Base-by-base conservation (phyloP, 495 filamentous ascomycete genomes). In the Neurospora terricola region DNA sequence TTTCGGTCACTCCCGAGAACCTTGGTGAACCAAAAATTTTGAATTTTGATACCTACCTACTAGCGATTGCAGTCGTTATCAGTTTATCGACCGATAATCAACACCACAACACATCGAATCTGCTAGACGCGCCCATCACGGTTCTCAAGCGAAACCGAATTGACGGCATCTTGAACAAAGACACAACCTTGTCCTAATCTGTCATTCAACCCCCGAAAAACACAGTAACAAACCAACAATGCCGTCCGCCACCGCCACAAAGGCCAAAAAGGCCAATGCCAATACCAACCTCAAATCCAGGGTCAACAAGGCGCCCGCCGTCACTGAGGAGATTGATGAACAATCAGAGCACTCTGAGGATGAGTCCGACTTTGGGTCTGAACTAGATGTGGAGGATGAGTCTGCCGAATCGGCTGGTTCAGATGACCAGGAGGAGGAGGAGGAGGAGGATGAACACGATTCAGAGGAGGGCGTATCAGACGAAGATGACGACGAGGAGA, bases 171-270 rank as follows among this genome's bases (percentile, higher is more conserved):
- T 73, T 70, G 36, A 12, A 38, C 23, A 27, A 59, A 34, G 34
- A 34, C 34, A 34, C 34, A 34, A 34, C 34, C 34, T 34, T 5
- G 34, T 34, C 34, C 34, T 34, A 34, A 34, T 34, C 34, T 34
- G 34, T 34, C 34, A 34, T 34, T 34, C 34, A 34, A 34, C 4
- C 4, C 4, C 34, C 27, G 45, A 66, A 37, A 27, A 38, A 38
- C 4, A 34, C 34, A 45, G 21, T 14, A 54, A 14, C 45, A 54
- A 23, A 38, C 27, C 45, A 75, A 23, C 40, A 73, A 80, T 80
- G 78, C 78, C 74, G 38, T 76, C 78, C 37, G 71, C 45, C 38
- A 69, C 72, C 3, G 34, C 72, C 54, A 69, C 69, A 66, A 77
- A 74, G 72, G 48, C 34, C 9, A 73, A 45, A 27, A 78, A 72